Evolutionary conservation across 1,284 basidiomycete genomes (phyloP).

Genomic region (Puccinia hordei): DNA sequence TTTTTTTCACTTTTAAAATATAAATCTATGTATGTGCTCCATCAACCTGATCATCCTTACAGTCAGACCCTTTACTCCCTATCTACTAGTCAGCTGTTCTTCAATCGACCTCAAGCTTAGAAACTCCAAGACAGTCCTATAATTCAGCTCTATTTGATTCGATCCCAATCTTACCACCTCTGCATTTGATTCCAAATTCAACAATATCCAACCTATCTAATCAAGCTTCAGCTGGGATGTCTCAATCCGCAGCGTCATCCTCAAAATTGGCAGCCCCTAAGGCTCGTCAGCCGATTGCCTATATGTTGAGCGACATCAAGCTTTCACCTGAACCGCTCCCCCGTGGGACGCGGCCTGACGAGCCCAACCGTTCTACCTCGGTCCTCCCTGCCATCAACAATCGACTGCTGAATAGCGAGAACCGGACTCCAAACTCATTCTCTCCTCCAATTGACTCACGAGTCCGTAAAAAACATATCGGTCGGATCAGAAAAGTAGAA

Average conservation of each 20-base stretch:
- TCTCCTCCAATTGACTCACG: conserved; percentile 21
- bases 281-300: conserved; percentile 36
- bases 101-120: conserved; percentile 31
- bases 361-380: conserved; percentile 5
- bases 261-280: conserved; percentile 30
- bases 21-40: conserved; percentile 1
- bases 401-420: background rate
- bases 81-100: conserved; percentile 29
- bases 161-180: conserved; percentile 42
- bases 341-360: background rate
- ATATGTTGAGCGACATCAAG: conserved; percentile 2
- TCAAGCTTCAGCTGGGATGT: background rate
- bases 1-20: background rate
- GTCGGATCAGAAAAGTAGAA: conserved; percentile 41
- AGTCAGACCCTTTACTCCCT: conserved; percentile 21
- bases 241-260: background rate
- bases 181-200: conserved; percentile 10
- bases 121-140: conserved; percentile 37
- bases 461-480: conserved; percentile 25
- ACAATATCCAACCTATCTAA: background rate
- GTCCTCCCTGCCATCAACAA: background rate
- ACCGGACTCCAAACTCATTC: background rate
- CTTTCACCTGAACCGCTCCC: conserved; percentile 1
- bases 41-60: conserved; percentile 29
- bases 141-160: conserved; percentile 41